Evolutionary conservation across 257 asterid species (phyloP), one percentile per base, ranked within the genome.

Genomic region (Salvia hispanica): DNA sequence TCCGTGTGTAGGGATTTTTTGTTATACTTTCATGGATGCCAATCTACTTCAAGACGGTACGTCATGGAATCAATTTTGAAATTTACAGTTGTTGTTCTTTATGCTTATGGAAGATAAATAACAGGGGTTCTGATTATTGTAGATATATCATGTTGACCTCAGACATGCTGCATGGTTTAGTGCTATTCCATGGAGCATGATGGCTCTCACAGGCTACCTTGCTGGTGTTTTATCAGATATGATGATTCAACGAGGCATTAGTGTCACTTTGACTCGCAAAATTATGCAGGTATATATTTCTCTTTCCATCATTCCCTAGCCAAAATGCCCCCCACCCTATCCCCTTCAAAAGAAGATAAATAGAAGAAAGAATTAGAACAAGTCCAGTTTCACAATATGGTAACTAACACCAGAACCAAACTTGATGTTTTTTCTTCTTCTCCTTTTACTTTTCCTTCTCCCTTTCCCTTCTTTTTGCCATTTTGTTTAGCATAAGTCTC

Each of bases 121-220:
- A 45, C 50, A 64, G 69, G 53, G 15, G 66, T 13, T 50, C 58
- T 31, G 12, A 57, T 68, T 71, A 66, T 76, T 82, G 83, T 72
- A 93, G 99, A 86, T 93, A 70, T 85, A 77, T 80, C 91, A 72
- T 72, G 95, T 93, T 61, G 97, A 93, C 76, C 95, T 93, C 64
- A 85, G 95, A 88, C 90, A 88, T 57, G 99, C 97, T 72, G 96
- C 99, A 25, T 93, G 97, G 99, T 93, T 90, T 74, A 93, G 99
- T 71, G 99, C 97, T 54, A 86, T 88, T 79, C 97, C 99, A 28
- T 93, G 99, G 99, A 78, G 88, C 80, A 84, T 91, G 95, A 93
- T 93, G 99, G 97, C 97, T 57, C 46, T 88, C 42, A 65, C 79
- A 50, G 99, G 99, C 69, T 93, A 93, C 69, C 72, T 90, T 64